Evolutionary conservation across 2,329 filamentous ascomycete genomes (phyloP).

Genomic region (Aureobasidium sp.): DNA sequence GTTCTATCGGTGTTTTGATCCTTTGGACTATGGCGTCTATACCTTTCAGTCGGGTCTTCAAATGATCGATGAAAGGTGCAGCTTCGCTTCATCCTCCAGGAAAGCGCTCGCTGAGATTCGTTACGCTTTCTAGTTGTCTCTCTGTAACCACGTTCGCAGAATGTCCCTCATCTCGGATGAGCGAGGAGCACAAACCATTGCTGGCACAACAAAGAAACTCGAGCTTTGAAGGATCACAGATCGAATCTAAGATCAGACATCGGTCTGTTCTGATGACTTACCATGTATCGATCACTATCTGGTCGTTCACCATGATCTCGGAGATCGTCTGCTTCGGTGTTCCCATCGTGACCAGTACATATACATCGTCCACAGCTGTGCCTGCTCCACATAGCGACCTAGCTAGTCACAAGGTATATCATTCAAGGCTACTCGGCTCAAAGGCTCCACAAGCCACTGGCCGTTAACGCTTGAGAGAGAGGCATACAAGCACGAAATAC

Average conservation of each 20-base stretch:
- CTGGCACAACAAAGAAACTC: too few relatives aligned
- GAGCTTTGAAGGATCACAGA: too few relatives aligned
- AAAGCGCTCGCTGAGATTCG: neutral
- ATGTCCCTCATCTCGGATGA: conserved; percentile 18
- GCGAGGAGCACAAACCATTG: neutral
- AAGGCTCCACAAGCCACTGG: neutral
- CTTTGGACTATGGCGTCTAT: neutral
- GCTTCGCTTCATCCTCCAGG: neutral
- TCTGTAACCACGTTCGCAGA: too few relatives aligned
- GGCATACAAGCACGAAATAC: neutral
- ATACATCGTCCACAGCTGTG: neutral
- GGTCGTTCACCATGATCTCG: too few relatives aligned
- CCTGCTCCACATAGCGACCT: neutral
- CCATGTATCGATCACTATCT: too few relatives aligned
- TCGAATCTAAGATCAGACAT: too few relatives aligned
- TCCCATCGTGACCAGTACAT: too few relatives aligned
- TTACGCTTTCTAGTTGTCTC: neutral
- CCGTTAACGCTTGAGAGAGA: neutral
- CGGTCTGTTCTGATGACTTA: too few relatives aligned
- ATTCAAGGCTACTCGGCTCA: neutral
- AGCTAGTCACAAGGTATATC: neutral
- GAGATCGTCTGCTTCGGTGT: too few relatives aligned
- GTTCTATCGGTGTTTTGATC: neutral
- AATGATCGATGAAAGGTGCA: neutral
- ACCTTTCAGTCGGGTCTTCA: conserved; percentile 5